Base-by-base conservation (phyloP, 768 basidiomycete species). In the Agaricus sinodeliciosus region DNA sequence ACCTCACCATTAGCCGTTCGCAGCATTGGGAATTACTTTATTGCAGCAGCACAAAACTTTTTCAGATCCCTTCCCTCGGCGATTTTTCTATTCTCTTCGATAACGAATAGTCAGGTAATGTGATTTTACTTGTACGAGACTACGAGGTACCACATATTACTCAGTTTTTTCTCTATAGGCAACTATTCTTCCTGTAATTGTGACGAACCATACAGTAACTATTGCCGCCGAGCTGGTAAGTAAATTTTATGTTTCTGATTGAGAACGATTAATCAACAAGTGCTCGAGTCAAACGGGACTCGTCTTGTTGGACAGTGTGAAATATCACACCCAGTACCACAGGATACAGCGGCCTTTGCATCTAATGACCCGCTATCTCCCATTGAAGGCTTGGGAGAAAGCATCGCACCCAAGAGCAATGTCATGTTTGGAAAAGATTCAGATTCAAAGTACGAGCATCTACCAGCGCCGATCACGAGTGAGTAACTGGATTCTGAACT, bases 161-260 rank as follows among this genome's bases (percentile, higher is more conserved):
- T 31, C 31, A 46, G 3, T 37, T 26, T 18, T 16, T 31, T 26
- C 52, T 43, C 27, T 54, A 8, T 44, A 78, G 78, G 85, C 90
- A 9, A 80, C 85, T 55, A 94, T 98, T 53, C 71, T 95, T 2
- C 94, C 94, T 0, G 90, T 85, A 3, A 87, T 98, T 57, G 82
- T 94, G 37, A 98, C 94, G 11, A 94, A 92, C 66, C 90, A 92
- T 65, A 93, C 89, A 0, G 91, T 93, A n/a, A 96, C 94, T 12
- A 93, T 98, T 57, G 90, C 93, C 36, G 92, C 87, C 19, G 87
- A 94, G 67, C 75, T 95, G 54, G 74, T 74, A n/a, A 61, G 88
- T 82, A 26, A 62, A 74, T 69, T 12, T 34, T 36, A 43, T 34
- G 45, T 42, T 56, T 55, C 26, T 19, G 46, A 16, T 53, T 37